These are phyloP conservation scores for Amauroascus verrucosus DNA, from an alignment of 2,329 filamentous ascomycete species.

Conservation along the genomic window DNA sequence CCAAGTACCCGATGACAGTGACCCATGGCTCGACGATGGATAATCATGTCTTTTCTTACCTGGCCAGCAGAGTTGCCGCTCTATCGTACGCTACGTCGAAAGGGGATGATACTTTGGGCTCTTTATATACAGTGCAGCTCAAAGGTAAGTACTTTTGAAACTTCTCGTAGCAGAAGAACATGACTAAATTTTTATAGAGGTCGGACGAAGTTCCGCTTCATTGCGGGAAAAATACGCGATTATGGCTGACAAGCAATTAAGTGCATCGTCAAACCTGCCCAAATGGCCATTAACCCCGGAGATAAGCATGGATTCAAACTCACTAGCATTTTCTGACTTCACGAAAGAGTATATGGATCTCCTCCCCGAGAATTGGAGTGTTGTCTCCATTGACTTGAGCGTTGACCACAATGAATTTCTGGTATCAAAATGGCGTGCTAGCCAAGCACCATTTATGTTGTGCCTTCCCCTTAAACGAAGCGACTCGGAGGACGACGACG, in stretches of 20 bases:
- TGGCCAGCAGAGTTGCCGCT: constrained; percentile 36
- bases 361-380: constrained; percentile 71
- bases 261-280: constrained; percentile 36
- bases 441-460: constrained; percentile 70
- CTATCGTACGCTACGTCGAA: constrained; percentile 33
- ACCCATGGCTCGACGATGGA: constrained; percentile 32
- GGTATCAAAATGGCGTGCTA: constrained; percentile 71
- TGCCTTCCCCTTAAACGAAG: constrained; percentile 76
- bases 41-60: constrained; percentile 29
- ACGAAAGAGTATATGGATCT: constrained; percentile 75
- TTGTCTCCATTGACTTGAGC: constrained; percentile 74
- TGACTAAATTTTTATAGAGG: constrained; percentile 24
- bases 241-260: constrained; percentile 37
- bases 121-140: constrained; percentile 25
- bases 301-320: constrained; percentile 16
- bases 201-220: constrained; percentile 34
- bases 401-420: constrained; percentile 75
- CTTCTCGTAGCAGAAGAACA: background rate
- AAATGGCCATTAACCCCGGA: constrained; percentile 39
- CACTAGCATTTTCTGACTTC: constrained; percentile 51
- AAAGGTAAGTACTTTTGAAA: constrained; percentile 24
- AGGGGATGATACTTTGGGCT: constrained; percentile 17
- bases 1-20: constrained; percentile 27
- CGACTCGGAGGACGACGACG: constrained; percentile 66
- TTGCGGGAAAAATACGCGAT: constrained; percentile 32